Evolutionary conservation across 2,329 filamentous ascomycete species (phyloP).

Genomic region (Penicillium sp.): DNA sequence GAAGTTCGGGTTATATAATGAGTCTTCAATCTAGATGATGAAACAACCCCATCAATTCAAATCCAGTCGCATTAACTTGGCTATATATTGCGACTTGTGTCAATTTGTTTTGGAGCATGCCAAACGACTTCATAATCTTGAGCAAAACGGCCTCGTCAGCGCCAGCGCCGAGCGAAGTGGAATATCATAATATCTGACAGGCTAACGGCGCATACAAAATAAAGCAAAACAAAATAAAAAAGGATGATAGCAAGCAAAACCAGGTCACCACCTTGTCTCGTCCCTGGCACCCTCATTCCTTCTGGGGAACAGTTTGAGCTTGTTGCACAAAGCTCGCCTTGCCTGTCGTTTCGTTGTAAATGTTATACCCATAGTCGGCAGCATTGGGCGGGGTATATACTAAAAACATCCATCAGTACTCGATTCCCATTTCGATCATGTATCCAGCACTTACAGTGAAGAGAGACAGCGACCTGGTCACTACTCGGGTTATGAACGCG

Average conservation of each 20-base stretch:
- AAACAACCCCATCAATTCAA: background rate
- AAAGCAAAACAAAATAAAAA: background rate
- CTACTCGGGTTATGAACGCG: slow-evolving; percentile 32
- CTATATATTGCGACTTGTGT: background rate
- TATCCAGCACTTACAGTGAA: slow-evolving; percentile 29
- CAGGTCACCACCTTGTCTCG: background rate
- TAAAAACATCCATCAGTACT: slow-evolving; percentile 1
- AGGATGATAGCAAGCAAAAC: background rate
- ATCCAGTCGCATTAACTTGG: background rate
- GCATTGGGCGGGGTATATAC: slow-evolving; percentile 38
- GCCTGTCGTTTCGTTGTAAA: slow-evolving; percentile 32
- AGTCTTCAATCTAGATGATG: background rate
- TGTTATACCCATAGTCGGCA: slow-evolving; percentile 35
- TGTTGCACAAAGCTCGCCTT: slow-evolving; percentile 30
- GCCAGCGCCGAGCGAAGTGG: background rate
- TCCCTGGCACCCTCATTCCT: background rate
- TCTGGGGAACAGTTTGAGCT: slow-evolving; percentile 19
- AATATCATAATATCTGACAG: background rate
- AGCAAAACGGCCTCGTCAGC: background rate
- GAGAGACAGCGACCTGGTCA: slow-evolving; percentile 32
- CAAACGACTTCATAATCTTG: background rate
- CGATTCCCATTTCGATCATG: too few relatives aligned
- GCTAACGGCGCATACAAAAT: slow-evolving; percentile 1
- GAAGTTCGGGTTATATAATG: background rate
- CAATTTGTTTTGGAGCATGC: background rate